Base-by-base conservation (phyloP, 768 basidiomycete genomes). In the Ramaria sp. region DNA sequence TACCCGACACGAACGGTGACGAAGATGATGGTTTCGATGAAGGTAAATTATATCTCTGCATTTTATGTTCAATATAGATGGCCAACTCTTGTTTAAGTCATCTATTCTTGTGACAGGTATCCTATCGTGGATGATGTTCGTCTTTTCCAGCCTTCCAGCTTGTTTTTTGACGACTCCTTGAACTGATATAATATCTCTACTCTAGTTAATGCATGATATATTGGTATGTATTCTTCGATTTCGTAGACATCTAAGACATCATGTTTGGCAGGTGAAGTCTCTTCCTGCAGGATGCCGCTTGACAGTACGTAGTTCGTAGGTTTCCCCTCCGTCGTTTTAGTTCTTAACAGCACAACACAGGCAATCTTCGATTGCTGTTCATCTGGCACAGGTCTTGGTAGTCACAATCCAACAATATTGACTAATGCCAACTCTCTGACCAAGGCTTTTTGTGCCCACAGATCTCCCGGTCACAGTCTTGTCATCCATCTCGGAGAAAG, bases 11-110 rank as follows among this genome's bases (percentile, higher is more conserved):
- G 34, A 19, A 46, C 22, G 53, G 53, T 1, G 53, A 54, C 22
- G 53, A 54, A 43, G 22, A 9, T 12, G 53, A 54, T 30, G 53
- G 53, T 20, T 27, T 54, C n/a, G 53, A 54, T 24, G 53, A 54
- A 54, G 53, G 53, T 43, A 6, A 34, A 39, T 27, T 27, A 27
- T 45, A 19, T 30, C 19, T 4, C 48, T 2, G 9, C 48, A 6
- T 27, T 5, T 27, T 49, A 15, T 27, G 10, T 49, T 24, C 9
- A 30, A 33, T 49, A 27, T 1, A 19, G 1, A 9, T 46, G 12
- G n/a, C 45, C 17, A 10, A 46, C 10, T 27, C 11, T n/a, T 46
- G 45, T 46, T 27, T 17, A 11, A 49, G 48, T 49, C 31, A 49
- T 49, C 22, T 49, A 30, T 49, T 49, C 48, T 30, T 49, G 48